These are phyloP conservation scores for Aspergillus kassunensis DNA, from an alignment of 495 filamentous ascomycete species.

Conservation along the genomic window DNA sequence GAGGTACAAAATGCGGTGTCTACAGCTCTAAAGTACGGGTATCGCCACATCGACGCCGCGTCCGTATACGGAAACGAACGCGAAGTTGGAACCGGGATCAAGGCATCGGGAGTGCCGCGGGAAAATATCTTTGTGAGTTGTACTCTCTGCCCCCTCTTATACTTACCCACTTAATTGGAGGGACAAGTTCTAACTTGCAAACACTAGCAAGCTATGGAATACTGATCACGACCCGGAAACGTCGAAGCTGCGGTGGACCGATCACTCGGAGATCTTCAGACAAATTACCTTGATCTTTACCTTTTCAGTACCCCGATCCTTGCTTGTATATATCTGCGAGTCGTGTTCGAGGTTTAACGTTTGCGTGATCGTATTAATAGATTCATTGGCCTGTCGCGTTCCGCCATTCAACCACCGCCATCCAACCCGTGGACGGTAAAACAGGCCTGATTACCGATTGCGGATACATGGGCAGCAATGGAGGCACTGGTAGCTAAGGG, in stretches of 20 bases:
- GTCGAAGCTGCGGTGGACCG: slow-evolving; percentile 53
- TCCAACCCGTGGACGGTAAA: slow-evolving; percentile 32
- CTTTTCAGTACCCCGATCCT: slow-evolving; percentile 16
- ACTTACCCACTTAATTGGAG: too few relatives aligned
- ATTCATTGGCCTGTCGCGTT: slow-evolving; percentile 32
- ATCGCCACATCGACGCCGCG: slow-evolving; percentile 68
- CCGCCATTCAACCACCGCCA: slow-evolving; percentile 54
- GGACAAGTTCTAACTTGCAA: not conserved
- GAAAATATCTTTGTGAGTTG: slow-evolving; percentile 54
- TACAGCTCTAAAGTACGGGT: slow-evolving; percentile 61
- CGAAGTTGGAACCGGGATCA: slow-evolving; percentile 66
- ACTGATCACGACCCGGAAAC: slow-evolving; percentile 47
- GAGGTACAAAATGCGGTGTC: slow-evolving; percentile 49
- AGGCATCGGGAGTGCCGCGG: slow-evolving; percentile 51
- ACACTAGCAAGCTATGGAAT: slow-evolving; percentile 39
- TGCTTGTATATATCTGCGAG: not conserved
- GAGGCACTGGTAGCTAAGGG: slow-evolving; percentile 63
- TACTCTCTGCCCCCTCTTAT: not conserved
- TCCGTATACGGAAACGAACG: slow-evolving; percentile 72
- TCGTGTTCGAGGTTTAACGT: not conserved
- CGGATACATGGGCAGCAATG: slow-evolving; percentile 62
- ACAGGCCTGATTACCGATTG: slow-evolving; percentile 34
- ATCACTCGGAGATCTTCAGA: slow-evolving; percentile 64
- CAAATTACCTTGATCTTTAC: slow-evolving; percentile 77
- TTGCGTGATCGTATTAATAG: not conserved